A percentile compares a stretch with the other conserved stretches of the same genome.
phyloP scores from a whole-genome alignment of 768 basidiomycete genomes.

The Kondoa subrosea region DNA sequence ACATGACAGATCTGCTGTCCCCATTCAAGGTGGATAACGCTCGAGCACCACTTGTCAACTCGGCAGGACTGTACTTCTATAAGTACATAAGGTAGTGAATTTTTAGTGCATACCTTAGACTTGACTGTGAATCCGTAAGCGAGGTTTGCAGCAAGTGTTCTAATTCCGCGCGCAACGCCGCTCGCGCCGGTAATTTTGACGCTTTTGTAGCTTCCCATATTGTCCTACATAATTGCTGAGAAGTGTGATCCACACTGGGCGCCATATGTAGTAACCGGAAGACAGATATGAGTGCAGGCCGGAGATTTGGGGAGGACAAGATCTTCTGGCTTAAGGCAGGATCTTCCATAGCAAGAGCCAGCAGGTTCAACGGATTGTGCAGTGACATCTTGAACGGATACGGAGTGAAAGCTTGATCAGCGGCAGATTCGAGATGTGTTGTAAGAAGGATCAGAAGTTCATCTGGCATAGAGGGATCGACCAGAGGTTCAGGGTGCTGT shows the following conservation, averaged over 20 bases:
- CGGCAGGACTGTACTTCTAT: neutral
- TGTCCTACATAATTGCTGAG: neutral
- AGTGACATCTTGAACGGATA: neutral
- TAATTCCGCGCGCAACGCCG: neutral
- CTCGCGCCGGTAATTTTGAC: neutral
- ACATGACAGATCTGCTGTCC: neutral
- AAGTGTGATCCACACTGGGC: neutral
- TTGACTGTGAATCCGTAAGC: neutral
- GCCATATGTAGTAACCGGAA: neutral
- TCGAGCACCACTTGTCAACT: neutral
- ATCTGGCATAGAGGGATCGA: neutral
- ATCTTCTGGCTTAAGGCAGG: neutral
- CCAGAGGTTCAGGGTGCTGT: neutral
- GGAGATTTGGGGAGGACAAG: neutral
- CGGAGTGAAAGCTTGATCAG: neutral
- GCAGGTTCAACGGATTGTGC: neutral
- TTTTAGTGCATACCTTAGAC: neutral
- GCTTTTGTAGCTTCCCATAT: neutral
- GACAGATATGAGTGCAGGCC: neutral
- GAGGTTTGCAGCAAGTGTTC: neutral
- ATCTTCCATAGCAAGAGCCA: neutral
- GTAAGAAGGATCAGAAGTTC: neutral
- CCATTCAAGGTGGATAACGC: neutral
- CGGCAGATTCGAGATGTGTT: neutral
- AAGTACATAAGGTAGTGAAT: neutral